Conservation (phyloP, 257 asterid species). For the Dorcoceras hygrometricum region DNA sequence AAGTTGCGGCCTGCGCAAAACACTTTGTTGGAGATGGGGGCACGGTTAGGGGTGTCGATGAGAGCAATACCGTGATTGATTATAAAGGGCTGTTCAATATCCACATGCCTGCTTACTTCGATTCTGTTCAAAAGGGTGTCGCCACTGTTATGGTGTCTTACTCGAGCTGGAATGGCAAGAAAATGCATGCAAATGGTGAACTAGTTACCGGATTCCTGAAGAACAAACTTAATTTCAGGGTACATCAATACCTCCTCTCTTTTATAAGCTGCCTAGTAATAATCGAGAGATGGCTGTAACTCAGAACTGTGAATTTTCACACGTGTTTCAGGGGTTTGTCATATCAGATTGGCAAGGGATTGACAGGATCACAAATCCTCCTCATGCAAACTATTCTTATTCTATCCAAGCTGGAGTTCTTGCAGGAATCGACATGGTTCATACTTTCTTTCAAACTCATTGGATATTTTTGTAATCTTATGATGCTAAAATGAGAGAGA, state of each 20-base stretch:
- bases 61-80: constrained; percentile 49
- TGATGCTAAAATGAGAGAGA: neutral
- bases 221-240: constrained; percentile 58
- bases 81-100: constrained; percentile 42
- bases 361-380: constrained; percentile 49
- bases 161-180: constrained; percentile 71
- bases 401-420: constrained; percentile 47
- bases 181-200: constrained; percentile 62
- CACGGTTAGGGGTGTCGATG: constrained; percentile 54
- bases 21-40: constrained; percentile 86
- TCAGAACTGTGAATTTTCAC: neutral
- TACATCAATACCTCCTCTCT: constrained; percentile 16
- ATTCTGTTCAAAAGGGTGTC: constrained; percentile 64
- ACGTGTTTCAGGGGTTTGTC: constrained; percentile 48
- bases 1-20: constrained; percentile 73
- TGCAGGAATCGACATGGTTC: constrained; percentile 72
- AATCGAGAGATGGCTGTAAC: neutral
- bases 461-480: too few species aligned
- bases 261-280: neutral
- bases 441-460: neutral
- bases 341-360: constrained; percentile 59
- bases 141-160: constrained; percentile 68
- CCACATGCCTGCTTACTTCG: constrained; percentile 71
- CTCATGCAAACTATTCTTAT: constrained; percentile 48
- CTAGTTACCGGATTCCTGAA: constrained; percentile 66